A percentile compares a stretch with the other conserved stretches of the same genome.
Evolutionary conservation across 1,284 basidiomycete species (phyloP).

Genomic region (Ustilago xerochloae): DNA sequence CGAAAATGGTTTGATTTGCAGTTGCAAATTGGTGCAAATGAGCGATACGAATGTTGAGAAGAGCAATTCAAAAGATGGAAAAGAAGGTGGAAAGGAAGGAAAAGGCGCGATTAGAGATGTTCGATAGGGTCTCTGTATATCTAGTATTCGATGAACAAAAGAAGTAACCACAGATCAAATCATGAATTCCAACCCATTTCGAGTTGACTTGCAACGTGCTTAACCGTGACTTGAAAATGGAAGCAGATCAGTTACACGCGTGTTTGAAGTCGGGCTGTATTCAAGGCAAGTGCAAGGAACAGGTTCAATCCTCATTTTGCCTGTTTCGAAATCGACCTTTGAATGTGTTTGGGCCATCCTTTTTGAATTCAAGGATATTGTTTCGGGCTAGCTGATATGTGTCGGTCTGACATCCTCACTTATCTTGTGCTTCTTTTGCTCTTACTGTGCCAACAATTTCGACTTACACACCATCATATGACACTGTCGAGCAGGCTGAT

Average conservation of each 20-base stretch:
- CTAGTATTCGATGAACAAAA: constrained; percentile 3
- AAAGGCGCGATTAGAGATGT: constrained; percentile 16
- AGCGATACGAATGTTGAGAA: background rate
- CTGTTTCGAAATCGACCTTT: no score
- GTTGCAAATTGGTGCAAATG: constrained; percentile 4
- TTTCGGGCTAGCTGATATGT: no score
- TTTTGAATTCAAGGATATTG: no score
- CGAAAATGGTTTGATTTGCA: constrained; percentile 1
- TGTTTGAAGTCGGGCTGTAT: background rate
- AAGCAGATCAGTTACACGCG: background rate
- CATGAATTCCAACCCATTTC: background rate
- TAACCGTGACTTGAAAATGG: background rate
- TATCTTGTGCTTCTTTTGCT: no score
- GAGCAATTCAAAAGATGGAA: constrained; percentile 1
- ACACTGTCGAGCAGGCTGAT: no score
- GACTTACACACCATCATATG: no score
- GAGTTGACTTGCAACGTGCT: constrained; percentile 6
- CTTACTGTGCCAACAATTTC: no score
- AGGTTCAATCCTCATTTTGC: no score
- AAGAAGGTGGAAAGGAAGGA: constrained; percentile 25
- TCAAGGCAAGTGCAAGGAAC: background rate
- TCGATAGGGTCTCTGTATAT: constrained; percentile 13
- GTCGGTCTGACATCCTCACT: no score
- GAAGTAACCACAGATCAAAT: background rate
- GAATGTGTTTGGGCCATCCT: no score